Conservation (phyloP, 208 protist genomes). For the Trypanosoma cruzi region DNA sequence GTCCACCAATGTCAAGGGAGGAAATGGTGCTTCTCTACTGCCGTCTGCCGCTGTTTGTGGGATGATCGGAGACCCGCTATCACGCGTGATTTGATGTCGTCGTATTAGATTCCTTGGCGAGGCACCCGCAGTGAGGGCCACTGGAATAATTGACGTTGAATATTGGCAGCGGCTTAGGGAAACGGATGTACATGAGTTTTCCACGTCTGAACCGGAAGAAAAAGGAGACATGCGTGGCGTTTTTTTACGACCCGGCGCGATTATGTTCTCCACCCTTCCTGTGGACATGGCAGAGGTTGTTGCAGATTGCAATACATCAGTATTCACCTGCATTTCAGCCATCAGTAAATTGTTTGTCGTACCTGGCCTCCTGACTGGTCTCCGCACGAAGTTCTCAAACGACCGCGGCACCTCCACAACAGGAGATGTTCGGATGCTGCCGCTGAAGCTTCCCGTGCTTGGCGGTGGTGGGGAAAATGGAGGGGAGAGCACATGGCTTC, state of each 20-base stretch:
- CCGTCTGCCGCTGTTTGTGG: not conserved
- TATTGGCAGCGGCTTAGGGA: not conserved
- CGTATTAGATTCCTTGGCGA: not conserved
- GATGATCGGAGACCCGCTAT: not conserved
- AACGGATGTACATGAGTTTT: not conserved
- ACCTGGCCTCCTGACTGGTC: constrained; percentile 1
- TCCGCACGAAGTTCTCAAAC: not conserved
- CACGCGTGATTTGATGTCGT: not conserved
- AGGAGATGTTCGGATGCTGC: not conserved
- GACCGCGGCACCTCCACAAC: not conserved
- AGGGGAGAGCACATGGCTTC: constrained; percentile 9
- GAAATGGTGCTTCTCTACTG: not conserved
- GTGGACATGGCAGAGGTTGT: not conserved
- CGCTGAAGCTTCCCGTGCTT: not conserved
- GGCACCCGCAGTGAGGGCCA: not conserved
- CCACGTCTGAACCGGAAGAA: not conserved
- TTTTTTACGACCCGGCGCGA: not conserved
- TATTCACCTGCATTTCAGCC: no score
- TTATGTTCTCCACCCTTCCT: not conserved
- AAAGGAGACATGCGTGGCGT: not conserved
- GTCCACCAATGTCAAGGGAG: not conserved
- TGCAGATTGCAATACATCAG: not conserved
- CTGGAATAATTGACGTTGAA: not conserved
- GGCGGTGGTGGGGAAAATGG: constrained; percentile 11
- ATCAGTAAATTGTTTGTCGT: no score